Conservation (phyloP, 2,329 filamentous ascomycete genomes). For the Zymoseptoria brevis region DNA sequence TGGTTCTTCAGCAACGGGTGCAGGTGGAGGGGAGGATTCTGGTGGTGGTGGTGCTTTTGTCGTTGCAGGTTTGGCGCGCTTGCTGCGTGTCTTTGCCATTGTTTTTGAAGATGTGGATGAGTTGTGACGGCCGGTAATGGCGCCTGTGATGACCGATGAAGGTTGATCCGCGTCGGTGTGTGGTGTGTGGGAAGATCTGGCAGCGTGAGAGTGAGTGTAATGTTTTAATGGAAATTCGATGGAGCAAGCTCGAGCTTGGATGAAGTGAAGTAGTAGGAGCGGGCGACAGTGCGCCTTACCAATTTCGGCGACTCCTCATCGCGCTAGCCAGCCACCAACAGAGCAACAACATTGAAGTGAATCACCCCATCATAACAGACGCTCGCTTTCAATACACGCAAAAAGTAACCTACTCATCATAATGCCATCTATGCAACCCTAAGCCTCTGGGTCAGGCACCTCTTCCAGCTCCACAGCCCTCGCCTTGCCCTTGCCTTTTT, state of each 20-base stretch:
- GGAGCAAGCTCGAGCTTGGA: neutral
- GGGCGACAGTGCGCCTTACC: neutral
- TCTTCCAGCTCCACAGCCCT: conserved; percentile 36
- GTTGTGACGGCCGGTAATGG: neutral
- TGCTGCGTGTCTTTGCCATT: neutral
- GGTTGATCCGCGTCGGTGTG: neutral
- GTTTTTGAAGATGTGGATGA: neutral
- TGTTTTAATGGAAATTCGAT: neutral
- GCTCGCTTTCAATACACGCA: neutral
- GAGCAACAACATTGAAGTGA: neutral
- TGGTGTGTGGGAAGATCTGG: neutral
- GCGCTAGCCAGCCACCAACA: neutral
- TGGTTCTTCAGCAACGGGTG: neutral
- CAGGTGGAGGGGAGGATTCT: neutral
- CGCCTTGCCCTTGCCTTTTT: conserved; percentile 29
- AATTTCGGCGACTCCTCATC: neutral
- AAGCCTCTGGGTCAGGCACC: conserved; percentile 22
- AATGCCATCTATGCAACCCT: neutral
- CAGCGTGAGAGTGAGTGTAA: neutral
- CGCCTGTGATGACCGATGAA: neutral
- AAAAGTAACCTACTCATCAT: neutral
- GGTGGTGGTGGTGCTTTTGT: neutral
- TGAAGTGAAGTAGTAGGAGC: neutral
- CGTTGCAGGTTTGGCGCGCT: neutral
- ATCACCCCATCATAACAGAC: neutral